Base-by-base conservation (phyloP, 2,329 filamentous ascomycete species). In the Microsporum audouinii region DNA sequence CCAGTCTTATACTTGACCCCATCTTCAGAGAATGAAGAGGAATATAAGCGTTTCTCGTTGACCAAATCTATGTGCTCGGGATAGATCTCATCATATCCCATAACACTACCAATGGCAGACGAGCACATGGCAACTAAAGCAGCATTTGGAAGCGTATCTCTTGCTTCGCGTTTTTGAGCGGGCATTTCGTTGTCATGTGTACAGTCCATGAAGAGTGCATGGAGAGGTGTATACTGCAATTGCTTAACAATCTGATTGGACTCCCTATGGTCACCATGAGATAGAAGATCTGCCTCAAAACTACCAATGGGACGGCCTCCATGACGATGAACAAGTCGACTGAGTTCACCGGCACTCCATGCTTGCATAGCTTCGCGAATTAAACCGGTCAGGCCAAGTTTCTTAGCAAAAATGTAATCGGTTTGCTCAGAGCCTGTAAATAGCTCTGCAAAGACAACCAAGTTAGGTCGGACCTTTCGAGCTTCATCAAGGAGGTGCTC, bases 301-400 rank as follows among this genome's bases (percentile, higher is more conserved):
- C 92, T 97, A 62, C 94, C 94, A 70, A 99, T 96, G 0, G 95
- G 94, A 31, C 90, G 85, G 41, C 94, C 94, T 36, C 90, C 92
- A 72, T 99, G 91, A 65, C 87, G 87, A 75, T 99, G 95, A 8
- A 99, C 91, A 38, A 99, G 81, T 53, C 91, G 82, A 74, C 91
- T 96, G 65, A 99, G 80, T 73, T 99, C 95, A 8, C 84, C 89
- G 0, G 94, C 96, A 71, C 88, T 92, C 92, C 92, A 97, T 36
- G 91, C 89, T 73, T 99, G 94, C 95, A 99, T 99, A 8, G 92
- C 92, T 75, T 99, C 94, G 62, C 94, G 86, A 66, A 99, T 96
- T 58, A 99, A 81, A 5, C 90, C 89, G 72, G 89, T 95, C 61
- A 99, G 81, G 4, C 94, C 94, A 1, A 99, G 83, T 29, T 90